Conservation (phyloP, 1,284 basidiomycete species). For the Tranzscheliella williamsii region DNA sequence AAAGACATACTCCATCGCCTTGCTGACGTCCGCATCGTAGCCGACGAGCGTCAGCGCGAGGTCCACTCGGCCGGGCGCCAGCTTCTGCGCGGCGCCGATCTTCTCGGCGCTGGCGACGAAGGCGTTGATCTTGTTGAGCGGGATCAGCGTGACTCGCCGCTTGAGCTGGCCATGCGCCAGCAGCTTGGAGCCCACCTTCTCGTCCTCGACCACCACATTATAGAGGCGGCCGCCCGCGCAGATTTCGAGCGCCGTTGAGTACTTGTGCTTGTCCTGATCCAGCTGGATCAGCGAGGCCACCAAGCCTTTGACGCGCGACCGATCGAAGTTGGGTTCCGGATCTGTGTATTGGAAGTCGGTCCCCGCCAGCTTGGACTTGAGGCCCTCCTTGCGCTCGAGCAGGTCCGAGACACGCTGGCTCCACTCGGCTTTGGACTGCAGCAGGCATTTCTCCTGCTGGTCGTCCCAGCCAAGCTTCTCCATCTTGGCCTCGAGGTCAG, state of each 20-base stretch:
- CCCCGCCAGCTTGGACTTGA: slow-evolving; percentile 72
- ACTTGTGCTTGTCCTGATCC: slow-evolving; percentile 69
- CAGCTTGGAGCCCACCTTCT: slow-evolving; percentile 82
- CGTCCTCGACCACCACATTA: slow-evolving; percentile 80
- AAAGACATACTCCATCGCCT: slow-evolving; percentile 93
- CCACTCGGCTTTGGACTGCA: slow-evolving; percentile 68
- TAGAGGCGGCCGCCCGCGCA: slow-evolving; percentile 89
- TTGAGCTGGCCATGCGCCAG: slow-evolving; percentile 80
- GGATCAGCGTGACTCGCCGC: slow-evolving; percentile 91
- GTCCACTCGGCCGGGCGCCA: slow-evolving; percentile 79
- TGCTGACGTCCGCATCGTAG: slow-evolving; percentile 80
- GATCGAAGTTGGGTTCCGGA: slow-evolving; percentile 81
- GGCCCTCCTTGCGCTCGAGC: slow-evolving; percentile 72
- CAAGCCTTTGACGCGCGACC: slow-evolving; percentile 80
- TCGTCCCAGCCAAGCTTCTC: slow-evolving; percentile 75
- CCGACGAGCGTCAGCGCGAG: slow-evolving; percentile 85
- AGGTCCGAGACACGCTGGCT: slow-evolving; percentile 69
- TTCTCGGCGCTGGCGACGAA: slow-evolving; percentile 73
- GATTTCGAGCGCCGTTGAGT: slow-evolving; percentile 89
- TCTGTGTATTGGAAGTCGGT: slow-evolving; percentile 83
- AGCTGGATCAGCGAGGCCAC: slow-evolving; percentile 73
- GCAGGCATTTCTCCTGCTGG: slow-evolving; percentile 73
- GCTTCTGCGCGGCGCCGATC: slow-evolving; percentile 73
- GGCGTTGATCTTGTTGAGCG: slow-evolving; percentile 85
- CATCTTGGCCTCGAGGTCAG: slow-evolving; percentile 63